A percentile compares a stretch with the other conserved stretches of the same genome.
phyloP scores from a whole-genome alignment of 345 rosid species.

The Moringa oleifera region DNA sequence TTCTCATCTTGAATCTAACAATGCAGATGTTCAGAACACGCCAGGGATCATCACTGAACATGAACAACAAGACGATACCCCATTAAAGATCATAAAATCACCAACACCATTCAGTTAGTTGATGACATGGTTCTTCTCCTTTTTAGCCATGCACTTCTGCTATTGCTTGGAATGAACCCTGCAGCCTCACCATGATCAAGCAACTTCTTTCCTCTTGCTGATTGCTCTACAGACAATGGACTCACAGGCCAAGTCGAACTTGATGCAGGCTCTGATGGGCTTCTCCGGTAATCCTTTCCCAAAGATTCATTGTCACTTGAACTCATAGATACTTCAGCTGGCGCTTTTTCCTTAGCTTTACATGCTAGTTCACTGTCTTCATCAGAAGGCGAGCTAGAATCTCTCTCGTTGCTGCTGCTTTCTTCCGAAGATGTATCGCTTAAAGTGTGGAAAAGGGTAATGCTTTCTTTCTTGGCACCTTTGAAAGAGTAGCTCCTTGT shows the following conservation, averaged over 20 bases:
- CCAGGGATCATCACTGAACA: too few relatives aligned
- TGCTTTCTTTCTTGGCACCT: conserved; percentile 37
- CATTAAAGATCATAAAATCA: too few relatives aligned
- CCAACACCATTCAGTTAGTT: conserved; percentile 21
- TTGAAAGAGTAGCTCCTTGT: conserved; percentile 49
- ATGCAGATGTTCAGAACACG: too few relatives aligned
- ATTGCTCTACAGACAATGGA: conserved; percentile 19
- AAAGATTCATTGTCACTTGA: conserved; percentile 25
- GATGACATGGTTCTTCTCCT: conserved; percentile 36
- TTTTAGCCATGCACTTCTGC: conserved; percentile 28
- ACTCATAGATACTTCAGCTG: conserved; percentile 23
- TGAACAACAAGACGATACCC: too few relatives aligned
- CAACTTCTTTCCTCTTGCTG: conserved; percentile 1
- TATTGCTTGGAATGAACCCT: conserved; percentile 19
- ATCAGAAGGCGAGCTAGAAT: conserved; percentile 20
- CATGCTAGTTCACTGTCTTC: conserved; percentile 4
- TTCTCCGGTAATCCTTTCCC: conserved; percentile 7
- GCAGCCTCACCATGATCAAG: conserved; percentile 8
- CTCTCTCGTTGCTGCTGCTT: conserved; percentile 16
- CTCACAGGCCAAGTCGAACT: conserved; percentile 15
- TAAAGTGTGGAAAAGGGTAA: conserved; percentile 36
- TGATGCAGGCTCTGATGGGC: conserved; percentile 30
- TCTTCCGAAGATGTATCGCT: conserved; percentile 43
- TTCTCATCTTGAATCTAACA: too few relatives aligned
- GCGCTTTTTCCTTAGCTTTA: conserved; percentile 25